Conservation (phyloP, 768 basidiomycete species). For the Termitomyces sp. region DNA sequence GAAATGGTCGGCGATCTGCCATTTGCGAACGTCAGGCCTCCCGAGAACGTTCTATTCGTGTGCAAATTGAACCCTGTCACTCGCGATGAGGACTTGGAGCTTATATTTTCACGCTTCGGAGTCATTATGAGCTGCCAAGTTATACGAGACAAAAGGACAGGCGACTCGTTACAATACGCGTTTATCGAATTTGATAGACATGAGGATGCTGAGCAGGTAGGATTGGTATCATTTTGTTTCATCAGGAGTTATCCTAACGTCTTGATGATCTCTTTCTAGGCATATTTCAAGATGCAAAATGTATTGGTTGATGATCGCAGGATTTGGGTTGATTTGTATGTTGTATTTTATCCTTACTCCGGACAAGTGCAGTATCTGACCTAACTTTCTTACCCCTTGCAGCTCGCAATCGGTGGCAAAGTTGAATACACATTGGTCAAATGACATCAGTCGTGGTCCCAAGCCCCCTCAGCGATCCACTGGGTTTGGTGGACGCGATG, state of each 20-base stretch:
- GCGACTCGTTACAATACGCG: constrained; percentile 96
- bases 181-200: constrained; percentile 97
- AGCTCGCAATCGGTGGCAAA: constrained; percentile 94
- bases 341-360: constrained; percentile 19
- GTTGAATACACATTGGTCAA: constrained; percentile 80
- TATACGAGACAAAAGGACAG: constrained; percentile 92
- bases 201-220: constrained; percentile 91
- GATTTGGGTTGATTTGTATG: constrained; percentile 98
- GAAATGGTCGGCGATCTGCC: constrained; percentile 99
- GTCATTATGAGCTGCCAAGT: constrained; percentile 97
- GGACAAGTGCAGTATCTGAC: constrained; percentile 10
- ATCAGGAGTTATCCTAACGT: neutral
- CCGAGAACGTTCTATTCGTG: constrained; percentile 97
- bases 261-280: constrained; percentile 41
- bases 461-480: constrained; percentile 30
- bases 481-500: constrained; percentile 71
- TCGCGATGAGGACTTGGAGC: constrained; percentile 91
- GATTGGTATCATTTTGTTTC: constrained; percentile 3
- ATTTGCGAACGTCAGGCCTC: constrained; percentile 96
- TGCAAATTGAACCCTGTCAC: constrained; percentile 98
- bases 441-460: constrained; percentile 59
- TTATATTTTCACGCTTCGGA: constrained; percentile 96
- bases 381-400: constrained; percentile 23
- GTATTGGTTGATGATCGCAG: constrained; percentile 95
- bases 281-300: constrained; percentile 99